Evolutionary conservation across 768 basidiomycete species (phyloP).

Genomic region (Trametes cingulata): DNA sequence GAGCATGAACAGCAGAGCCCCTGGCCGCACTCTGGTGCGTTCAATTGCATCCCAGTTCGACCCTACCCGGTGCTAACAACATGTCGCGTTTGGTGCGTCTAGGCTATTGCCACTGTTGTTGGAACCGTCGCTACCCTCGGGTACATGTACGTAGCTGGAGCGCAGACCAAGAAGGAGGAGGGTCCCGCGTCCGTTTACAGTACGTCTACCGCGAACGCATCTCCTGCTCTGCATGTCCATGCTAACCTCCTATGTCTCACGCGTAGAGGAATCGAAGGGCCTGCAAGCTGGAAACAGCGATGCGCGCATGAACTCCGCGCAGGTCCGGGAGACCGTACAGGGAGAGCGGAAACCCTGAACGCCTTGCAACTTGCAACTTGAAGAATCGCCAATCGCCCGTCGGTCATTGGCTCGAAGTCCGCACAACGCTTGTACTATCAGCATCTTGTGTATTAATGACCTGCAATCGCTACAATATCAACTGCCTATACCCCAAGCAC

Average conservation of each 20-base stretch:
- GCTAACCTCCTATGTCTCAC: not conserved
- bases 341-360: constrained; percentile 19
- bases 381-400: too few relatives aligned
- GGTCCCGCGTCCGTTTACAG: constrained; percentile 16
- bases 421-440: too few relatives aligned
- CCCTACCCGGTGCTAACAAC: not conserved
- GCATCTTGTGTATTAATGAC: too few relatives aligned
- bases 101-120: not conserved
- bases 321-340: constrained; percentile 18
- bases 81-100: not conserved
- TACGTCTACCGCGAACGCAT: not conserved
- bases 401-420: too few relatives aligned
- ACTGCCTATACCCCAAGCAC: too few relatives aligned
- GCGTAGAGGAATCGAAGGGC: constrained; percentile 13
- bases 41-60: too few relatives aligned
- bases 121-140: constrained; percentile 1
- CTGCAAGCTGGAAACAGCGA: constrained; percentile 13
- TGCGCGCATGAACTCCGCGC: constrained; percentile 8
- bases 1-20: not conserved
- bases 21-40: not conserved
- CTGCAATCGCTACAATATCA: too few relatives aligned
- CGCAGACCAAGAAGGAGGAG: constrained; percentile 23
- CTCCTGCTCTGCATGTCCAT: not conserved
- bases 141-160: constrained; percentile 24
- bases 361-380: not conserved